Percentiles rank a stretch among this genome's conserved stretches.
phyloP scores from a whole-genome alignment of 345 rosid species.

The Reutealis trisperma region DNA sequence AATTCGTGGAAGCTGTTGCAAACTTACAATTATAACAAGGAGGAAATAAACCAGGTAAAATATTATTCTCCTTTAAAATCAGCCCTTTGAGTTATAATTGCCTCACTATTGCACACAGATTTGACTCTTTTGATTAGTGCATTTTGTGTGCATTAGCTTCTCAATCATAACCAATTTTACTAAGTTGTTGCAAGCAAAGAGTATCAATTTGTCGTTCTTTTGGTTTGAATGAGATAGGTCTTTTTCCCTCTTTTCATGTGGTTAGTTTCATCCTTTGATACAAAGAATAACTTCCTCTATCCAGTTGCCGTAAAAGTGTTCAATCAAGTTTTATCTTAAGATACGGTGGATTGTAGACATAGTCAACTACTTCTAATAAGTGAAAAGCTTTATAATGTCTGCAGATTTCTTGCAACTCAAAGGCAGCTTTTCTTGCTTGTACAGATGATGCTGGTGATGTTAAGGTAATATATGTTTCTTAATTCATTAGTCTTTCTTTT shows the following conservation, averaged over 20 bases:
- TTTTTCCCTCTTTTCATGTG: background rate
- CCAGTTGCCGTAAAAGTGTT: background rate
- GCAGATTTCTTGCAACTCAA: constrained; percentile 73
- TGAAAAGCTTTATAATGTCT: background rate
- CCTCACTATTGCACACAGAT: background rate
- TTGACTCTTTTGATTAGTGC: background rate
- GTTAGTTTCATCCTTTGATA: background rate
- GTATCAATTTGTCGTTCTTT: background rate
- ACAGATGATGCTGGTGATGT: constrained; percentile 83
- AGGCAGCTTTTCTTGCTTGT: constrained; percentile 76
- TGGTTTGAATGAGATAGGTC: background rate
- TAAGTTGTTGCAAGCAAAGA: background rate
- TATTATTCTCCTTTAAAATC: background rate
- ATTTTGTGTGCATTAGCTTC: background rate
- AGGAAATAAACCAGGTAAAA: constrained; percentile 83
- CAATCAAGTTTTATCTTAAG: background rate
- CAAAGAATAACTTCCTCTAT: background rate
- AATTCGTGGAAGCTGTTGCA: constrained; percentile 60
- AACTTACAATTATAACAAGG: constrained; percentile 71
- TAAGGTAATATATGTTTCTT: constrained; percentile 50
- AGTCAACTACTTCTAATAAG: background rate
- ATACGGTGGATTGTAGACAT: background rate
- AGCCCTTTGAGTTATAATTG: background rate
- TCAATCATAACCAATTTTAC: background rate
- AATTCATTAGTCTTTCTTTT: background rate